Evolutionary conservation across 1,284 basidiomycete species (phyloP), one percentile per base, ranked within the genome.

Genomic region (Waitea zeae): DNA sequence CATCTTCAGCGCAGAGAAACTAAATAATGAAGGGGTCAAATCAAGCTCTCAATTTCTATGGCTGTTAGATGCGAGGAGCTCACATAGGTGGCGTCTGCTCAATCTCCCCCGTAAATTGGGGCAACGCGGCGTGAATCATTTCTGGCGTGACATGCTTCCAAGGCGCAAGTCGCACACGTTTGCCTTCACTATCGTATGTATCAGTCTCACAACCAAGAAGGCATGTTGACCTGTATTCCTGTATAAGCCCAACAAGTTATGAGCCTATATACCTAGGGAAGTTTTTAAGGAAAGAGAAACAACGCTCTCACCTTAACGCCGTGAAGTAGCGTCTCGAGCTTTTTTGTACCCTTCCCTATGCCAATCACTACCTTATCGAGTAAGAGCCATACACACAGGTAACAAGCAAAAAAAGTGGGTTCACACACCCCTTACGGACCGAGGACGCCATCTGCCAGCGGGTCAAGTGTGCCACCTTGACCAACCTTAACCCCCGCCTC

Each of bases 1-100:
- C 87, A 98, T 98, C 54, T 96, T 93, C 29, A 98, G 62, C 0
- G 95, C 95, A 9, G 93, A 98, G 57, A 93, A 99, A 51, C 90
- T 96, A 14, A 9, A 39, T 7, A 29, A 9, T 18, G 27, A 7
- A 22, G 18, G 24, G 20, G 9, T 17, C n/a, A 29, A 12, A 7
- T 11, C 24, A 5, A 31, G 22, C 15, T 30, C 3, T n/a, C 22
- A 26, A 26, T n/a, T n/a, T n/a, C 7, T 26, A 26, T n/a, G n/a
- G n/a, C n/a, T n/a, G 7, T 26, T 7, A 26, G 22, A 26, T 7
- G 7, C 7, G 22, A n/a, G 30, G 30, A 13, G 57, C 81, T 41
- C 46, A 92, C 90, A 96, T 82, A 3, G 90, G 90, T 6, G 90
- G 90, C 1, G 75, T 70, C 57, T 99, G 95, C 43, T 70, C 62